Evolutionary conservation across 176 grass and related monocot species (phyloP).

Genomic region (Aegilops sharonensis): DNA sequence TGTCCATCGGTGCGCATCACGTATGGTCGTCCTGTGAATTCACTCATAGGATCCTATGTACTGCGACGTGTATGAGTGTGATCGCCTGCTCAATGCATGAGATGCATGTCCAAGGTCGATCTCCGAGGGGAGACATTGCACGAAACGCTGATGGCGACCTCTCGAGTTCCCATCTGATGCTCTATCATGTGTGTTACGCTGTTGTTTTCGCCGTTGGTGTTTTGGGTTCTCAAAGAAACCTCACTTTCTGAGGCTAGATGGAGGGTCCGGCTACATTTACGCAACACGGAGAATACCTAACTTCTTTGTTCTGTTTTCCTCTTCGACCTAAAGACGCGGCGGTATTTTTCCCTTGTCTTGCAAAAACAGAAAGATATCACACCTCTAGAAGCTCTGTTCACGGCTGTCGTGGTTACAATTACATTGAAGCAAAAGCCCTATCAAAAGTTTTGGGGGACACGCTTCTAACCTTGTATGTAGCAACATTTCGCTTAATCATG

Average conservation of each 20-base stretch:
- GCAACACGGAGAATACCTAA: background rate
- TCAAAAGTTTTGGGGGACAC: background rate
- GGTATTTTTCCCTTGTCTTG: background rate
- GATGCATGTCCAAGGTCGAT: background rate
- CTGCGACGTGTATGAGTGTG: background rate
- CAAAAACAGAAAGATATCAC: background rate
- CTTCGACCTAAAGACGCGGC: background rate
- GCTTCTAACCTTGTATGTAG: background rate
- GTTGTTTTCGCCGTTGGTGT: conserved; percentile 29
- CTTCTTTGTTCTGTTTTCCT: conserved; percentile 1
- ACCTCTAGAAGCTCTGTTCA: background rate
- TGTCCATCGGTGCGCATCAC: background rate
- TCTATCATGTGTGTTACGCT: conserved; percentile 22
- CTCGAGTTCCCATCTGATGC: conserved; percentile 6
- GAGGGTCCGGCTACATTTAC: background rate
- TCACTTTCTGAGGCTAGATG: background rate
- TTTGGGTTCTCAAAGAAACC: conserved; percentile 27
- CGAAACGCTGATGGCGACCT: conserved; percentile 21
- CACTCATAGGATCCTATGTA: background rate
- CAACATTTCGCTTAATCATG: background rate
- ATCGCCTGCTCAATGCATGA: background rate
- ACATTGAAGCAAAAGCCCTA: background rate
- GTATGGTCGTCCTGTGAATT: background rate
- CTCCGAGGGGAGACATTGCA: background rate
- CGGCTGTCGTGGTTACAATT: background rate